A percentile compares a stretch with the other conserved stretches of the same genome.
These are phyloP conservation scores for Pythium volutum DNA, from an alignment of 352 stramenopile genomes.

Conservation along the genomic window DNA sequence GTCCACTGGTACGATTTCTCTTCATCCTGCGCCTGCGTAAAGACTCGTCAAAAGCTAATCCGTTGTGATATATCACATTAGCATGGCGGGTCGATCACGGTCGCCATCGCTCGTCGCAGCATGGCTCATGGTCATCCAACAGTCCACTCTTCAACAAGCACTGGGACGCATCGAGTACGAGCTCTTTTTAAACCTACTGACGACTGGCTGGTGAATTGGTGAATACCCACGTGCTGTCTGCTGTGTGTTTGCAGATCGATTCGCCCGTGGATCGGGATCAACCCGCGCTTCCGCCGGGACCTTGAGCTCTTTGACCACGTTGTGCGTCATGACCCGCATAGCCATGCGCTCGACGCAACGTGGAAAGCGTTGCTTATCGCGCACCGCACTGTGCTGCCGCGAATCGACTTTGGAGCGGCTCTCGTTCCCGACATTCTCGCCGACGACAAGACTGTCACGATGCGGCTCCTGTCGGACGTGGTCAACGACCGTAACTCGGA, in stretches of 20 bases:
- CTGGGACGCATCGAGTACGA: slow-evolving; percentile 46
- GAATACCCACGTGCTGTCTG: neutral
- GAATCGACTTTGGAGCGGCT: slow-evolving; percentile 52
- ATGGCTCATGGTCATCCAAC: slow-evolving; percentile 41
- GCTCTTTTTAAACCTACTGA: neutral
- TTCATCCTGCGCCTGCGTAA: neutral
- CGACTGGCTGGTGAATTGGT: neutral
- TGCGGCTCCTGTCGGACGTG: slow-evolving; percentile 56
- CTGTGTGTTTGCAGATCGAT: slow-evolving; percentile 30
- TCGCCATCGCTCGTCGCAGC: slow-evolving; percentile 52
- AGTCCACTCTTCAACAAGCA: slow-evolving; percentile 30
- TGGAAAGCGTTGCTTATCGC: neutral
- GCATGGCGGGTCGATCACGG: slow-evolving; percentile 59
- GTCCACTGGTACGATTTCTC: slow-evolving; percentile 55
- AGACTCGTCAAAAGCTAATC: too few species aligned
- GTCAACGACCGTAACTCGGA: slow-evolving; percentile 53
- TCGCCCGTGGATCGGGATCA: slow-evolving; percentile 72
- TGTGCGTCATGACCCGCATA: neutral
- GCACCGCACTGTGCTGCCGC: slow-evolving; percentile 23
- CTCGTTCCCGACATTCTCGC: slow-evolving; percentile 44
- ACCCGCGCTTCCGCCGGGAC: slow-evolving; percentile 50
- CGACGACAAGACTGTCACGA: slow-evolving; percentile 57
- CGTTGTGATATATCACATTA: slow-evolving; percentile 21
- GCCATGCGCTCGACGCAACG: neutral
- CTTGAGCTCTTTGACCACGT: slow-evolving; percentile 40